These are phyloP conservation scores for Dryadomyces sulphureus DNA, from an alignment of 2,329 filamentous ascomycete genomes.

Conservation along the genomic window DNA sequence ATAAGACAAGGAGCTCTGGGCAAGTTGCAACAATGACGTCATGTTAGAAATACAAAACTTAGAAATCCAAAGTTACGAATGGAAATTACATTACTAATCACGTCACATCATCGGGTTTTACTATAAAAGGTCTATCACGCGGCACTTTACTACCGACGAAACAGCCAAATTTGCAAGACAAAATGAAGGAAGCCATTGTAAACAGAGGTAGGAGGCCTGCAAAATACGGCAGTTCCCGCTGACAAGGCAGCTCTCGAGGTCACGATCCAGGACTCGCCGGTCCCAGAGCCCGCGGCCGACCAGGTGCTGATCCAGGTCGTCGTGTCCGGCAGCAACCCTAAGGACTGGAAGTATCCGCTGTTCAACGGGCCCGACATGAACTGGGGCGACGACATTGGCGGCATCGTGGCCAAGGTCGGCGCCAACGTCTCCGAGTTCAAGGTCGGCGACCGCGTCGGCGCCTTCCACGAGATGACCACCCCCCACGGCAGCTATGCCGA, in stretches of 20 bases:
- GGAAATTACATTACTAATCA: too few relatives aligned
- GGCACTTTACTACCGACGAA: too few relatives aligned
- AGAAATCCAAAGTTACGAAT: too few relatives aligned
- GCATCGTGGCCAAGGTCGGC: constrained; percentile 38
- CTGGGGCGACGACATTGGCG: constrained; percentile 39
- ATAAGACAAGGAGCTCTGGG: too few relatives aligned
- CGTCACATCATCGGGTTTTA: too few relatives aligned
- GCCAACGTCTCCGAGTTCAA: constrained; percentile 41
- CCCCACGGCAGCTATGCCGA: constrained; percentile 24
- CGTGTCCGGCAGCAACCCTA: constrained; percentile 29
- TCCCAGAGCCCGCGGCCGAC: constrained; percentile 21
- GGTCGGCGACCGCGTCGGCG: constrained; percentile 39
- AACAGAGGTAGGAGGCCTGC: constrained; percentile 13
- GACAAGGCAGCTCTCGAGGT: constrained; percentile 16
- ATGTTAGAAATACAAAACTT: too few relatives aligned
- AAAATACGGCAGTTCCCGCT: constrained; percentile 32
- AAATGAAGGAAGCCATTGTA: constrained; percentile 19
- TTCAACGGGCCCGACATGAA: constrained; percentile 17
- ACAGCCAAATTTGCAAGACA: constrained; percentile 1
- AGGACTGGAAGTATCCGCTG: constrained; percentile 27
- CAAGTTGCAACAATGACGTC: too few relatives aligned
- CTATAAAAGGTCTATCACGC: too few relatives aligned
- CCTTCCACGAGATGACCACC: constrained; percentile 28
- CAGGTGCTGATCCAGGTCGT: constrained; percentile 10
- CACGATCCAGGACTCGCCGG: constrained; percentile 23